phyloP scores from a whole-genome alignment of 2,329 filamentous ascomycete genomes.

The Thermothelomyces thermophilus region DNA sequence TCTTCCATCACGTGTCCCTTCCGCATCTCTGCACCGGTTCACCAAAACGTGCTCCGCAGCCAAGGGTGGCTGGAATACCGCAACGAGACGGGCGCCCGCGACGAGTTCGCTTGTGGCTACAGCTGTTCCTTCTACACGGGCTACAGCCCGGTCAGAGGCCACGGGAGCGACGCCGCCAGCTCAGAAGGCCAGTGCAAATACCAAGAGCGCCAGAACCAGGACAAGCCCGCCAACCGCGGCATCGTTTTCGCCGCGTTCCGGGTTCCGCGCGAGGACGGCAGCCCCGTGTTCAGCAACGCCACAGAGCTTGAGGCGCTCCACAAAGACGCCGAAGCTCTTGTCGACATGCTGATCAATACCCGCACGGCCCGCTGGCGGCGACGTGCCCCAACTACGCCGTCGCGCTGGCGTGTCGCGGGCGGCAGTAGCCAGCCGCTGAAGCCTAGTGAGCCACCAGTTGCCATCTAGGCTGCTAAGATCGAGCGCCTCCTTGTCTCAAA shows the following conservation, averaged over 20 bases:
- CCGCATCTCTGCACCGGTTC: constrained; percentile 43
- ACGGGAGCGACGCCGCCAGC: not conserved
- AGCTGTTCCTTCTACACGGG: constrained; percentile 48
- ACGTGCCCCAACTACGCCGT: not conserved
- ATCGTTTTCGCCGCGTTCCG: constrained; percentile 53
- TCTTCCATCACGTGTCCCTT: constrained; percentile 46
- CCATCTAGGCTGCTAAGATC: not conserved
- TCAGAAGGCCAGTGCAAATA: not conserved
- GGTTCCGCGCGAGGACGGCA: constrained; percentile 37
- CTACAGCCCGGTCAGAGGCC: constrained; percentile 17
- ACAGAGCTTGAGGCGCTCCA: constrained; percentile 42
- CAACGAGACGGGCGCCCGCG: constrained; percentile 34
- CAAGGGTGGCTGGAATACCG: constrained; percentile 49
- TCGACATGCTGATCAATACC: constrained; percentile 47
- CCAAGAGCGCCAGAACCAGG: constrained; percentile 20
- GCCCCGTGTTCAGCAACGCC: constrained; percentile 31
- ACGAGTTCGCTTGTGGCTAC: constrained; percentile 47
- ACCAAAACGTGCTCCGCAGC: constrained; percentile 43
- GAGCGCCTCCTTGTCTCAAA: not conserved
- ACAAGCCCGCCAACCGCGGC: constrained; percentile 35
- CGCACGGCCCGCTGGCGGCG: constrained; percentile 27
- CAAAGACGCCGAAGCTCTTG: constrained; percentile 45
- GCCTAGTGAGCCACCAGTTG: constrained; percentile 1
- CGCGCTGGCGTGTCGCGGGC: not conserved
- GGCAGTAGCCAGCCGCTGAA: not conserved